A percentile compares a stretch with the other conserved stretches of the same genome.
These are phyloP conservation scores for Sporothrix brasiliensis DNA, from an alignment of 2,329 filamentous ascomycete genomes.

Conservation along the genomic window DNA sequence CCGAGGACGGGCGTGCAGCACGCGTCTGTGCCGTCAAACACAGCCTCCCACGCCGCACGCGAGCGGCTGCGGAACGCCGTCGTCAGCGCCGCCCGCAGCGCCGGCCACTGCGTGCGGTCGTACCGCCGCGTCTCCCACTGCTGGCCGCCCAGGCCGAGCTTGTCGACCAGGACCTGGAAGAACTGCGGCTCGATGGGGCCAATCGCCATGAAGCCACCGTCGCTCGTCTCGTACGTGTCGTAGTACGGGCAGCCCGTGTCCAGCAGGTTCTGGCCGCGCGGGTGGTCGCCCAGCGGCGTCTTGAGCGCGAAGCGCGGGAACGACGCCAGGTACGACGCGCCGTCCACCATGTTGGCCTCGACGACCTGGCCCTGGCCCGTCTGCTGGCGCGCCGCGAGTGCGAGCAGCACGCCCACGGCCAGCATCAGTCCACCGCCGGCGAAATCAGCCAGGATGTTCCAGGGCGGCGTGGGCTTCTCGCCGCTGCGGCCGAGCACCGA, in stretches of 20 bases:
- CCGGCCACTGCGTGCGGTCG: conserved; percentile 68
- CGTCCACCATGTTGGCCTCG: conserved; percentile 97
- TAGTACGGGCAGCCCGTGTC: conserved; percentile 90
- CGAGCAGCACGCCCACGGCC: conserved; percentile 80
- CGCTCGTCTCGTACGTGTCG: conserved; percentile 81
- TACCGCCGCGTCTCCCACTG: conserved; percentile 57
- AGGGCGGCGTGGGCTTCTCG: conserved; percentile 75
- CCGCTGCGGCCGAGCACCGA: conserved; percentile 71
- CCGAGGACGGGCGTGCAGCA: conserved; percentile 88
- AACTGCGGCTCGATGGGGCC: conserved; percentile 89
- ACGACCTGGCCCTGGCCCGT: conserved; percentile 82
- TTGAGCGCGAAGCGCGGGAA: conserved; percentile 72
- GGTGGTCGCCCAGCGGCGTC: conserved; percentile 62
- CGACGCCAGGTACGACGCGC: conserved; percentile 73
- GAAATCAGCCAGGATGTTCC: conserved; percentile 87
- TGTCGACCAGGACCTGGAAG: conserved; percentile 67
- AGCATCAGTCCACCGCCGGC: conserved; percentile 83
- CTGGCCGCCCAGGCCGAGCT: conserved; percentile 59
- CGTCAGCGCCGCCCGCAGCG: conserved; percentile 63
- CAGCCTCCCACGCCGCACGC: conserved; percentile 75
- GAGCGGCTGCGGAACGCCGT: conserved; percentile 69
- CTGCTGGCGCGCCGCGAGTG: conserved; percentile 66
- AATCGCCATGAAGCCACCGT: conserved; percentile 81
- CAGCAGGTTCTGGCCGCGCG: conserved; percentile 74
- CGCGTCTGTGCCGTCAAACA: conserved; percentile 90